phyloP scores from a whole-genome alignment of 805 yeast genomes.

The Gaillardinia entomophila region DNA sequence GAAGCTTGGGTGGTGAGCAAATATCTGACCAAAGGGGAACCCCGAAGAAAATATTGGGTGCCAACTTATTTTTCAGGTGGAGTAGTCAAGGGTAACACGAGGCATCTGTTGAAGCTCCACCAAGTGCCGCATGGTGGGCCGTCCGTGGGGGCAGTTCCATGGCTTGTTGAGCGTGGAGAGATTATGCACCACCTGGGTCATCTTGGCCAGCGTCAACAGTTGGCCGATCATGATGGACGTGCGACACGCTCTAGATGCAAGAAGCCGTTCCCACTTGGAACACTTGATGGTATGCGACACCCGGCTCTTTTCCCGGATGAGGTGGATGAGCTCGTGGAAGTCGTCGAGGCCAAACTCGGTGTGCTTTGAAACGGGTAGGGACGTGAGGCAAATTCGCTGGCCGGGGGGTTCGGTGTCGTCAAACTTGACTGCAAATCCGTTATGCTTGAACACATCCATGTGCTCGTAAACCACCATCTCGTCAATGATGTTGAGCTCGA shows the following conservation, averaged over 20 bases:
- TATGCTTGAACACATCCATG: conserved; percentile 49
- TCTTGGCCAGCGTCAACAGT: conserved; percentile 49
- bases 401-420: conserved; percentile 54
- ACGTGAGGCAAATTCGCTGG: conserved; percentile 42
- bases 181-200: conserved; percentile 65
- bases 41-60: too few relatives aligned
- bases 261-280: conserved; percentile 73
- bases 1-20: too few relatives aligned
- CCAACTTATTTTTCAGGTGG: too few relatives aligned
- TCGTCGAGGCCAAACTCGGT: conserved; percentile 63
- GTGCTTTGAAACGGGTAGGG: conserved; percentile 71
- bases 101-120: conserved; percentile 42
- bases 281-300: conserved; percentile 42
- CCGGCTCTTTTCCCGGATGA: conserved; percentile 42
- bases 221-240: conserved; percentile 92
- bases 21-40: too few relatives aligned
- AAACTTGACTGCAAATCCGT: conserved; percentile 63
- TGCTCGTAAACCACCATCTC: conserved; percentile 67
- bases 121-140: conserved; percentile 94
- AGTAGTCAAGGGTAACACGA: too few relatives aligned
- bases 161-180: conserved; percentile 78
- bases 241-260: conserved; percentile 95
- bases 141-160: conserved; percentile 96
- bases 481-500: conserved; percentile 74
- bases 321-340: conserved; percentile 70